Evolutionary conservation across 2,329 filamentous ascomycete species (phyloP).

Genomic region (Exophiala bonariae): DNA sequence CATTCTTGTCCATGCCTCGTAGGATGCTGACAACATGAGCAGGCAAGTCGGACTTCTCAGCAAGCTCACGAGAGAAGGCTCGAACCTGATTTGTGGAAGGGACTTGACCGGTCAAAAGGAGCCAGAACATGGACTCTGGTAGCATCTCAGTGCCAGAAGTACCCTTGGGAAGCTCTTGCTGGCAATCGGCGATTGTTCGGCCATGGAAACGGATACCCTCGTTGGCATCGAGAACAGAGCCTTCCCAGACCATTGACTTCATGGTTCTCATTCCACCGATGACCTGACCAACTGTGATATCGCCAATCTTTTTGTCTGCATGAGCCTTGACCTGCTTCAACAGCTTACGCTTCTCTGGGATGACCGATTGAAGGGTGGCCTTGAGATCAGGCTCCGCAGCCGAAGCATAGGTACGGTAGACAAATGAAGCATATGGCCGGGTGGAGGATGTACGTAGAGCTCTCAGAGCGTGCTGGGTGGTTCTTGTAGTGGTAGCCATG

Average conservation of each 20-base stretch:
- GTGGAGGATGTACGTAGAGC: constrained; percentile 18
- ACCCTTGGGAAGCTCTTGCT: constrained; percentile 89
- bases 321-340: constrained; percentile 91
- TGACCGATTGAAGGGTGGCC: constrained; percentile 75
- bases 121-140: constrained; percentile 99
- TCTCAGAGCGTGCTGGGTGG: constrained; percentile 23
- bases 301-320: constrained; percentile 78
- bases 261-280: constrained; percentile 96
- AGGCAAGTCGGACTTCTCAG: constrained; percentile 80
- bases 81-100: constrained; percentile 81
- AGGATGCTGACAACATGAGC: constrained; percentile 83
- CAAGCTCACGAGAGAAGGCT: constrained; percentile 78
- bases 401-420: constrained; percentile 64
- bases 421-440: constrained; percentile 19
- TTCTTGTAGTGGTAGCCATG: constrained; percentile 26
- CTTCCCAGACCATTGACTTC: constrained; percentile 99
- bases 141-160: constrained; percentile 93
- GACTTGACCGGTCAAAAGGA: constrained; percentile 89
- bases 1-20: constrained; percentile 80
- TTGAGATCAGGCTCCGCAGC: constrained; percentile 86
- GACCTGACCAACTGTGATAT: constrained; percentile 91
- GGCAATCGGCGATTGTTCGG: constrained; percentile 96
- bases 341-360: constrained; percentile 90
- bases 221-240: constrained; percentile 91
- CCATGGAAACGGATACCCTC: constrained; percentile 98